Evolutionary conservation across 2,329 filamentous ascomycete species (phyloP).

Genomic region (Apiospora sp.): DNA sequence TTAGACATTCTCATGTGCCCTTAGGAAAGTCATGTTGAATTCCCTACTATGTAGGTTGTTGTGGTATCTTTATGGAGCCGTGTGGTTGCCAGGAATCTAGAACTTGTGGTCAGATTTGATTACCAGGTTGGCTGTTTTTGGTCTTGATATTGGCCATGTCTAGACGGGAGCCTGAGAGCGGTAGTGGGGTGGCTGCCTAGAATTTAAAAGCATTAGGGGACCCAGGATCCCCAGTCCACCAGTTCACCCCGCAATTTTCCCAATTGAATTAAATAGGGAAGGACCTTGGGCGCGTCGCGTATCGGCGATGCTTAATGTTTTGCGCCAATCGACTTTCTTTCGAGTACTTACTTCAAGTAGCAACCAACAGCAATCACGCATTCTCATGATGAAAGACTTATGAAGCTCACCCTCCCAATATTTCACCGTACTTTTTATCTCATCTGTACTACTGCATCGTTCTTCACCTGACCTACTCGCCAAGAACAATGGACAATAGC

Average conservation of each 20-base stretch:
- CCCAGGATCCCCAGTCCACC: too few species aligned
- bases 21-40: too few species aligned
- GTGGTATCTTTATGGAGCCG: too few species aligned
- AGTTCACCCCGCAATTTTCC: background rate
- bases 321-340: background rate
- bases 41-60: too few species aligned
- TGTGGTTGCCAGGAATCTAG: too few species aligned
- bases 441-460: background rate
- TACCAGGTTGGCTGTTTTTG: too few species aligned
- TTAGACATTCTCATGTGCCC: too few species aligned
- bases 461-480: background rate
- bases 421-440: background rate
- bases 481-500: background rate
- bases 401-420: too few species aligned
- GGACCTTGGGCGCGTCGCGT: background rate
- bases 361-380: background rate
- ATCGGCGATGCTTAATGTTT: background rate
- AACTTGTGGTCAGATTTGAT: too few species aligned
- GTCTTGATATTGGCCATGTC: too few species aligned
- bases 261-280: background rate
- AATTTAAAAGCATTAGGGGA: background rate
- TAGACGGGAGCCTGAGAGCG: too few species aligned
- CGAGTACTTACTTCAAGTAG: background rate
- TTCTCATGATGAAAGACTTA: background rate
- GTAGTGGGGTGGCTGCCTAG: slow-evolving; percentile 6